phyloP scores from a whole-genome alignment of 2,329 filamentous ascomycete species.

The Colletotrichum scovillei region DNA sequence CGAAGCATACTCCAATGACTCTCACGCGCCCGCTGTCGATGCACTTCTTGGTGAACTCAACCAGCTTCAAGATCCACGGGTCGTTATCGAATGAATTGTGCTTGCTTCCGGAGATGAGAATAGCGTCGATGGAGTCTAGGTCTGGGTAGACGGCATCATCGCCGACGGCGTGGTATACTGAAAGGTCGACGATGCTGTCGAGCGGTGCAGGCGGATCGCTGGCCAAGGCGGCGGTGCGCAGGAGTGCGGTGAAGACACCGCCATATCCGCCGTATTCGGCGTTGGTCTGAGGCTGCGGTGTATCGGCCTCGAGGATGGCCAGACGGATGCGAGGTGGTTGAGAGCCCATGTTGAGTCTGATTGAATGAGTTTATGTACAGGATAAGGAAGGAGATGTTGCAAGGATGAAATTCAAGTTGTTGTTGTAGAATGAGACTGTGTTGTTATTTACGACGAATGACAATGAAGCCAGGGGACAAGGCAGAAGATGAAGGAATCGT shows the following conservation, averaged over 20 bases:
- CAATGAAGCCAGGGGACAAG: background rate
- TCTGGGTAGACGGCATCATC: slow-evolving; percentile 75
- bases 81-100: slow-evolving; percentile 79
- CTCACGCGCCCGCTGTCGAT: slow-evolving; percentile 72
- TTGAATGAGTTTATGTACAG: background rate
- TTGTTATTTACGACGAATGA: background rate
- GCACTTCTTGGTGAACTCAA: slow-evolving; percentile 72
- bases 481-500: background rate
- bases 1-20: slow-evolving; percentile 87
- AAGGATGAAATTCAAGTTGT: background rate
- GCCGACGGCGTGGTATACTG: slow-evolving; percentile 77
- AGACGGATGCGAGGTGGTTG: slow-evolving; percentile 71
- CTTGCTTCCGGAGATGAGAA: slow-evolving; percentile 83
- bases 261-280: slow-evolving; percentile 79
- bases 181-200: slow-evolving; percentile 64
- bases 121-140: slow-evolving; percentile 80
- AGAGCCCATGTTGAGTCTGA: slow-evolving; percentile 33
- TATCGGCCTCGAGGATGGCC: slow-evolving; percentile 90
- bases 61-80: slow-evolving; percentile 81
- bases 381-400: background rate
- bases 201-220: slow-evolving; percentile 55
- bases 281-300: slow-evolving; percentile 72
- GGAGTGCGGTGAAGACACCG: slow-evolving; percentile 73
- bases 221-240: slow-evolving; percentile 63
- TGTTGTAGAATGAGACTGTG: background rate